These are phyloP conservation scores for Sinapis alba DNA, from an alignment of 441 rosid genomes.

Conservation along the genomic window DNA sequence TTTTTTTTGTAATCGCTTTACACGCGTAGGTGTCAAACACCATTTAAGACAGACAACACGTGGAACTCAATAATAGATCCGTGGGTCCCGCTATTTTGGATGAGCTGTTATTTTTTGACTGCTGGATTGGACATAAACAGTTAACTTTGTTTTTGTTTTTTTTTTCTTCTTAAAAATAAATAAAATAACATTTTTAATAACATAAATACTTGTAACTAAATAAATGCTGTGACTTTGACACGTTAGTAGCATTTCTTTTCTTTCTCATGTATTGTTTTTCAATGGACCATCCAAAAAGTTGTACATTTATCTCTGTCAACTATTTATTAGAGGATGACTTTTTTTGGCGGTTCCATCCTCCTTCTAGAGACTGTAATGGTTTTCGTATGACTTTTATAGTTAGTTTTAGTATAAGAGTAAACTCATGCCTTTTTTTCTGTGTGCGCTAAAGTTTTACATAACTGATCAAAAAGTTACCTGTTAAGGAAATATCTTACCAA, in stretches of 20 bases:
- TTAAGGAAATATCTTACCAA: neutral
- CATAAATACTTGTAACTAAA: neutral
- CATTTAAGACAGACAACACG: conserved; percentile 26
- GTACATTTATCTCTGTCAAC: conserved; percentile 18
- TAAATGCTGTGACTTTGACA: conserved; percentile 33
- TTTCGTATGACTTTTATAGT: neutral
- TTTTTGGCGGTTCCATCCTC: conserved; percentile 11
- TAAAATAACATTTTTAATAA: neutral
- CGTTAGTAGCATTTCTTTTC: neutral
- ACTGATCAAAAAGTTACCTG: neutral
- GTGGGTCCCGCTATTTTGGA: conserved; percentile 31
- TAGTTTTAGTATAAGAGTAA: neutral
- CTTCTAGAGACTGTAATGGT: conserved; percentile 7
- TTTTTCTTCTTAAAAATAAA: neutral
- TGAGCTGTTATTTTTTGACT: conserved; percentile 39
- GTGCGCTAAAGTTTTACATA: neutral
- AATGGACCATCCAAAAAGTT: conserved; percentile 12
- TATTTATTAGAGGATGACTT: conserved; percentile 23
- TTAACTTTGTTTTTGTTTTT: neutral
- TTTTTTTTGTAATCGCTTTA: conserved; percentile 5
- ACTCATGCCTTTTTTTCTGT: neutral
- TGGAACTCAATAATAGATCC: conserved; percentile 28
- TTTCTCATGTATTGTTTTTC: neutral
- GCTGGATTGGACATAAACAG: conserved; percentile 20
- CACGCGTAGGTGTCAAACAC: conserved; percentile 28